Base-by-base conservation (phyloP, 2,329 filamentous ascomycete species). In the Pseudogymnoascus pannorum region DNA sequence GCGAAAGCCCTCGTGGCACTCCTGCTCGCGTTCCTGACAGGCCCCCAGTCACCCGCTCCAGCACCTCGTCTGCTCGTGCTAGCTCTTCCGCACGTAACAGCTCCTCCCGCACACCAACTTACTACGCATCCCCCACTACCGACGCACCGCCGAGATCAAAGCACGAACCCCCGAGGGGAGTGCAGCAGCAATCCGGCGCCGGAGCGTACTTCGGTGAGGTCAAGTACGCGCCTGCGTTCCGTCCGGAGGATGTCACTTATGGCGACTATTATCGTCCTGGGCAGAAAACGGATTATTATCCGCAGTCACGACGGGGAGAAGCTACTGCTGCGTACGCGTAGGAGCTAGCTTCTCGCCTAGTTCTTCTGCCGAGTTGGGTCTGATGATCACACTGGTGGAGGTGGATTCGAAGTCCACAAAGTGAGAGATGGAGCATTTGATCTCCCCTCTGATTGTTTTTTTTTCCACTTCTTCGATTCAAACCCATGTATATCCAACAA, bases 1-100 rank as follows among this genome's bases (percentile, higher is more conserved):
- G 64, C 57, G 62, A 64, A 38, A 69, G 68, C 3, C 68, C 67
- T 33, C 65, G 60, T 22, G 62, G 62, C 4, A 35, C 26, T 22
- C 44, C 44, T 24, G 24, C 61, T 20, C 65, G 63, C 20, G 60
- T 60, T 48, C 57, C 60, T 26, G 61, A 66, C 36, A 65, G 66
- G 24, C 64, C 66, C 16, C 58, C 66, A 4, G 22, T 64, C 5
- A 44, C 57, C n/a, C 60, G 64, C 24, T 63, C 18, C 33, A 44
- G 59, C 18, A 35, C 26, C 36, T 51, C 44, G 4, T 51, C 44
- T 12, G 44, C 24, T 5, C 44, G 44, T 11, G 24, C 24, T 5
- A 51, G 44, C 44, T 51, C 44, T n/a, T 16, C 44, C 8, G 42
- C 3, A 7, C 24, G 44, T 8, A 6, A 1, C 14, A 48, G 42